Base-by-base conservation (phyloP, 768 basidiomycete genomes). In the Tylopilus subfusipes region DNA sequence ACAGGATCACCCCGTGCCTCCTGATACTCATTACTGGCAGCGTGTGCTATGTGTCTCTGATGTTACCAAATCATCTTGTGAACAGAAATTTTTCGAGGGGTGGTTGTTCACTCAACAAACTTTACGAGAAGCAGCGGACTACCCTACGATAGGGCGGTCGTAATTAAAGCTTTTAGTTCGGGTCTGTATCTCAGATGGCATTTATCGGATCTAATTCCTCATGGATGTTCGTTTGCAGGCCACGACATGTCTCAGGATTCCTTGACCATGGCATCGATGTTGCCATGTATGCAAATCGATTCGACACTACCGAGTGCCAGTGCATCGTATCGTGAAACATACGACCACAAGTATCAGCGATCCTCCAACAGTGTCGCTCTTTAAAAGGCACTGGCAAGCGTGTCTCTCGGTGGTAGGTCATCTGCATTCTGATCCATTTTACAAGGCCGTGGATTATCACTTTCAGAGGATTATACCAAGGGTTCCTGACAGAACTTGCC, bases 131-230 rank as follows among this genome's bases (percentile, higher is more conserved):
- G 79, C 79, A 1, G 49, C 67, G 2, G 76, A 76, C 22, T 75
- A 78, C 58, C 56, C 63, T 4, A 83, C n/a, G 81, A 86, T 72
- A 84, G 81, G 57, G 81, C 78, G 10, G 74, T 85, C 9, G 75
- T 86, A 11, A 72, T 86, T 12, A 84, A 83, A 1, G 77, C 82
- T 7, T 80, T 80, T 48, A 82, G 80, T 49, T 80, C 81, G 19
- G 80, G 77, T 76, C 52, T 16, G 42, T 40, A 3, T 25, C 25
- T 44, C 27, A 5, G 19, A 29, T 22, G 18, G 45, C 22, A 13
- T 54, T 56, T 21, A 36, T 16, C 4, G 25, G 18, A 45, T 53
- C 46, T 6, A 36, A 10, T 38, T n/a, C 5, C 38, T 38, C 38
- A 19, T 19, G 16, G n/a, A 16, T 5, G n/a, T n/a, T 18, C 13